phyloP scores from a whole-genome alignment of 352 stramenopile species.

The Globisporangium abappressorium region DNA sequence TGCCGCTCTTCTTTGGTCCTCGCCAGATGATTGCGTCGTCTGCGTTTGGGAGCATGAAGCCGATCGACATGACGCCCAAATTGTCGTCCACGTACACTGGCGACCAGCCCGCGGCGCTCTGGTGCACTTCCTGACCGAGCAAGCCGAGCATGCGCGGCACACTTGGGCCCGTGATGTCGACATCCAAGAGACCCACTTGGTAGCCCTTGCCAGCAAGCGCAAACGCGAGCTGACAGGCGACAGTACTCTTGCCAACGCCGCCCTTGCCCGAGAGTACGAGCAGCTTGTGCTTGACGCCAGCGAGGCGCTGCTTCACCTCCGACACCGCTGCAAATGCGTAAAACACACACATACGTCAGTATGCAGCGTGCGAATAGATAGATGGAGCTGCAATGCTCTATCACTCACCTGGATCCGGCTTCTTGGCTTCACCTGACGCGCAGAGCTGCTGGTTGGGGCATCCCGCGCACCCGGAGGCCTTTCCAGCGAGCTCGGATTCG shows the following conservation, averaged over 20 bases:
- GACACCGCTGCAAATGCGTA: conserved; percentile 39
- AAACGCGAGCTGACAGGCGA: conserved; percentile 98
- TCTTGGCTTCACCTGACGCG: conserved; percentile 88
- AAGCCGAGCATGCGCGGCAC: conserved; percentile 97
- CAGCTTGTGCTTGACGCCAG: conserved; percentile 94
- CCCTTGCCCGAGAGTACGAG: conserved; percentile 99
- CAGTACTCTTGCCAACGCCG: conserved; percentile 98
- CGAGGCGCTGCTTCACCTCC: conserved; percentile 87
- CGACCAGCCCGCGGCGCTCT: conserved; percentile 98
- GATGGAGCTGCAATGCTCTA: conserved; percentile 11
- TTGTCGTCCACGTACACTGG: conserved; percentile 99
- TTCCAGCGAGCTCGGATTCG: conserved; percentile 93
- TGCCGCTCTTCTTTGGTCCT: conserved; percentile 98
- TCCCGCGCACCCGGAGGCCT: conserved; percentile 92
- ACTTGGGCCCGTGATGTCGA: conserved; percentile 99
- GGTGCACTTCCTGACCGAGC: conserved; percentile 93
- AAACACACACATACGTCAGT: conserved; percentile 33
- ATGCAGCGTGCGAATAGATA: background rate
- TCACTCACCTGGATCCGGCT: conserved; percentile 70
- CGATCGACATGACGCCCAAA: conserved; percentile 99
- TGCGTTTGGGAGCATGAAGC: conserved; percentile 97
- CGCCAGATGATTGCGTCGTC: conserved; percentile 99
- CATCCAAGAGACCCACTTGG: conserved; percentile 97
- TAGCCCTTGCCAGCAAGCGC: conserved; percentile 92
- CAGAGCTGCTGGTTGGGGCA: conserved; percentile 98